Base-by-base conservation (phyloP, 345 rosid genomes). In the Eucalyptus marginata region DNA sequence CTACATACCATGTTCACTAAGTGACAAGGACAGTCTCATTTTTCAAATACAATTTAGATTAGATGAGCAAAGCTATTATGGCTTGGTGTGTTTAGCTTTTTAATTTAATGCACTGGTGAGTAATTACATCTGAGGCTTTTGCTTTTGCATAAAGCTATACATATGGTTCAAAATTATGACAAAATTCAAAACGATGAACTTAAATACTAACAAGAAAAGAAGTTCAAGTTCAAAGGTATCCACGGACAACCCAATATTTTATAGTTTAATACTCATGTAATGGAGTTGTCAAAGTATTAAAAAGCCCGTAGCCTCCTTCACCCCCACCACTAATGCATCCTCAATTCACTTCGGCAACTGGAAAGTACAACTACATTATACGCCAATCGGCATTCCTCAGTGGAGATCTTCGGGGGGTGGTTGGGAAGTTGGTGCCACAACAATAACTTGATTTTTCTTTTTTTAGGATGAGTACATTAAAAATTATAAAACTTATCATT, bases 161-260 rank as follows among this genome's bases (percentile, higher is more conserved):
- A 10, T 10, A 56, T 56, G 62, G 62, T 56, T 56, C 68, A 62
- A 62, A 1, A 27, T 62, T 62, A 27, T 62, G 31, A 27, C 16
- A 0, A 62, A 27, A 62, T 62, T 13, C 31, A 64, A n/a, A 64
- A 64, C 0, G 0, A 64, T 15, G 76, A n/a, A 15, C 40, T 64
- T 11, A 64, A 64, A n/a, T 64, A n/a, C 18, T n/a, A n/a, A 64
- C 76, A 14, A 64, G 76, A 64, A 64, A 64, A n/a, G 6, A 64
- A 64, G 76, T 14, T 64, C 3, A 4, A 64, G 76, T 64, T 64
- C 36, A 8, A 64, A 64, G 76, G 36, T n/a, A n/a, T n/a, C n/a
- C n/a, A n/a, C n/a, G 0, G 1, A 29, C 71, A 14, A 64, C 76
- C 76, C 76, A n/a, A 64, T 15, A 64, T n/a, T 64, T 64, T 4